Conservation (phyloP, 306 rosid genomes). For the Ormosia semicastrata region DNA sequence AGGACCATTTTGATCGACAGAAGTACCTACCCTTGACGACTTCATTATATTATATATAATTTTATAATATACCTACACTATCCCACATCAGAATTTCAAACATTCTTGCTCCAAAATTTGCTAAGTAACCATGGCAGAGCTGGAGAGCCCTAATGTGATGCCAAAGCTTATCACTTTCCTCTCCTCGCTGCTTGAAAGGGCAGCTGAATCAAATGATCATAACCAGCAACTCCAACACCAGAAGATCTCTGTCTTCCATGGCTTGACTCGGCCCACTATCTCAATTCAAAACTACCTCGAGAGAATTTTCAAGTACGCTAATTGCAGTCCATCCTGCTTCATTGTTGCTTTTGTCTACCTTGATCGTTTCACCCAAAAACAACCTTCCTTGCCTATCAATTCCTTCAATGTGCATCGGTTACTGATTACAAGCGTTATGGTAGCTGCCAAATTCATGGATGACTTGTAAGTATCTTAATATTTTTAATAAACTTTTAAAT, state of each 20-base stretch:
- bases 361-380: conserved; percentile 84
- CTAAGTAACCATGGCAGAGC: conserved; percentile 66
- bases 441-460: conserved; percentile 98
- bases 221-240: conserved; percentile 48
- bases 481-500: neutral
- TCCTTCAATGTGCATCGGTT: conserved; percentile 86
- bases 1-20: conserved; percentile 27
- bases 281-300: conserved; percentile 78
- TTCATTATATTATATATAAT: too few species aligned
- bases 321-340: conserved; percentile 89
- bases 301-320: conserved; percentile 92
- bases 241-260: conserved; percentile 85
- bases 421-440: conserved; percentile 89
- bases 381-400: conserved; percentile 74
- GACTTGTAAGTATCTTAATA: conserved; percentile 64
- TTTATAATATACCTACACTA: neutral
- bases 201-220: conserved; percentile 71
- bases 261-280: conserved; percentile 75
- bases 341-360: conserved; percentile 87
- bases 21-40: conserved; percentile 27
- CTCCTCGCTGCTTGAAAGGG: conserved; percentile 78
- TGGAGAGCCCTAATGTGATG: conserved; percentile 76
- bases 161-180: conserved; percentile 67
- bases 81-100: conserved; percentile 30
- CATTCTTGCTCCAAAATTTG: conserved; percentile 19